Evolutionary conservation across 1,284 basidiomycete species (phyloP).

Genomic region (Ustilago shanxiensis): DNA sequence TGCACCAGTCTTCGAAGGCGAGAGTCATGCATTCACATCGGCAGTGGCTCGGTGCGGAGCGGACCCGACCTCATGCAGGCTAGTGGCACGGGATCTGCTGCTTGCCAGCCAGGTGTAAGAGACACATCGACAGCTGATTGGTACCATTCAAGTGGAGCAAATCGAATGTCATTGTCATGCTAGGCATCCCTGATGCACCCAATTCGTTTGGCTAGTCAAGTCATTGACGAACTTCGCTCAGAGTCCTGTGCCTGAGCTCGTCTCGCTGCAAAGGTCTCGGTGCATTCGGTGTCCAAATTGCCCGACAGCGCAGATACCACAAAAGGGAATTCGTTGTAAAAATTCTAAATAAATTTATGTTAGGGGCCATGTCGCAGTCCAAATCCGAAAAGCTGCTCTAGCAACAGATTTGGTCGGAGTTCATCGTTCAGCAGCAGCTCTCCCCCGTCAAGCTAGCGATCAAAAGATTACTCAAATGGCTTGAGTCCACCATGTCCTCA

Average conservation of each 20-base stretch:
- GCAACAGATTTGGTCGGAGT: no score
- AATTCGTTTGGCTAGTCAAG: background rate
- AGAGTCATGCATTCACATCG: no score
- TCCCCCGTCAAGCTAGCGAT: no score
- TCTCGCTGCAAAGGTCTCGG: constrained; percentile 1
- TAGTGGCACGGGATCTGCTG: background rate
- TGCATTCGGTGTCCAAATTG: background rate
- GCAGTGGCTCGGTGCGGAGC: constrained; percentile 7
- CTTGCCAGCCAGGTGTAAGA: background rate
- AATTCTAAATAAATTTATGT: no score
- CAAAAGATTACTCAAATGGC: no score
- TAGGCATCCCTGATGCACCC: background rate
- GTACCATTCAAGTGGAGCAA: background rate
- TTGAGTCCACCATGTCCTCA: no score
- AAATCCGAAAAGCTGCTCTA: no score
- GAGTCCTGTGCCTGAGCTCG: background rate
- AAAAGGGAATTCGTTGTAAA: no score
- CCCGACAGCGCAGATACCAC: background rate
- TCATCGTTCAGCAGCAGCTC: no score
- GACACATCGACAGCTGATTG: background rate
- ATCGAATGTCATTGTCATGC: background rate
- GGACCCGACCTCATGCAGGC: background rate
- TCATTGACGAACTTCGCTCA: background rate
- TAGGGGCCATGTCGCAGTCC: no score
- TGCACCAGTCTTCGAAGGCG: no score